phyloP scores from a whole-genome alignment of 1,139 yeast species.

The Geotrichum fermentans region DNA sequence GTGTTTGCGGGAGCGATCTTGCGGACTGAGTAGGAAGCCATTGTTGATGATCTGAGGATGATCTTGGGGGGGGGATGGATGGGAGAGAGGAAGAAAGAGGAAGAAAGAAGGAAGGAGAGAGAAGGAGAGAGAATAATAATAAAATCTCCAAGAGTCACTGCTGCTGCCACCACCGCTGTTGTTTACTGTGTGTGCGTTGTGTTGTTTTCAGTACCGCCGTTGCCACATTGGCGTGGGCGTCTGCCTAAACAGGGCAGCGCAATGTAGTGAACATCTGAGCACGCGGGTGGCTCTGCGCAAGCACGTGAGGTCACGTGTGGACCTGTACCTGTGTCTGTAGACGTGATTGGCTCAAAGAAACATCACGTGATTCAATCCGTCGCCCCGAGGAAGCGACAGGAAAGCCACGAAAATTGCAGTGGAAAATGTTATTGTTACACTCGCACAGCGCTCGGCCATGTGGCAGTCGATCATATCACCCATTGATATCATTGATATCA shows the following conservation, averaged over 20 bases:
- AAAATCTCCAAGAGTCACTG: background rate
- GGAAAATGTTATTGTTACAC: too few species aligned
- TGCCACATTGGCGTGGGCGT: background rate
- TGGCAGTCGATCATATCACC: too few species aligned
- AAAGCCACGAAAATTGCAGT: too few species aligned
- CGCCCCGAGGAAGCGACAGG: too few species aligned
- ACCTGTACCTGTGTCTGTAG: too few species aligned
- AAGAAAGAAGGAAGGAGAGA: slow-evolving; percentile 3
- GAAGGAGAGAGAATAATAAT: background rate
- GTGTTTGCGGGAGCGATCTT: slow-evolving; percentile 91
- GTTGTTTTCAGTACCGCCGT: background rate
- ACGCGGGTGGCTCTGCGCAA: background rate
- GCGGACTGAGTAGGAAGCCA: slow-evolving; percentile 42
- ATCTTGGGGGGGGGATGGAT: background rate
- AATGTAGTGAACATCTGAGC: background rate
- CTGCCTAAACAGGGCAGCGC: background rate
- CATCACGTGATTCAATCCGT: too few species aligned
- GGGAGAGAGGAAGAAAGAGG: background rate
- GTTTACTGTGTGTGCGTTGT: background rate
- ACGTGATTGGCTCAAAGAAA: too few species aligned
- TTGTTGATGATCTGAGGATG: slow-evolving; percentile 19
- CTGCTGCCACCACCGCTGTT: background rate
- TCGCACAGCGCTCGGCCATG: too few species aligned
- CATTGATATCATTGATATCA: too few species aligned
- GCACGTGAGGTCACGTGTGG: slow-evolving; percentile 1